Conservation (phyloP, 306 rosid species). For the Adenanthera pavonina region DNA sequence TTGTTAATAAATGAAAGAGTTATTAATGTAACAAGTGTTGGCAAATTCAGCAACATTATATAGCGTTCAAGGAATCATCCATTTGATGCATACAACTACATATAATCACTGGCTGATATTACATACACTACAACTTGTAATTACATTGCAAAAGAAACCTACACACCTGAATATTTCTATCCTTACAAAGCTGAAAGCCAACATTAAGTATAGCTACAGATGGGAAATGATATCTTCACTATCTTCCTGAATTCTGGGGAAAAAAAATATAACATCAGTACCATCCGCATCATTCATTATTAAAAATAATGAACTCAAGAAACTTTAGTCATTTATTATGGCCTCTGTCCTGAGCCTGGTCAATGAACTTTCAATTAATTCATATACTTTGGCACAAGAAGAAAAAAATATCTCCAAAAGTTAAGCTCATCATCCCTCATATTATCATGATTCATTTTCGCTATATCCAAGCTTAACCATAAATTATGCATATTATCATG, state of each 20-base stretch:
- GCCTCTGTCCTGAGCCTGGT: neutral
- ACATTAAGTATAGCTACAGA: neutral
- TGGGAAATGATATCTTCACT: neutral
- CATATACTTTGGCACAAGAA: neutral
- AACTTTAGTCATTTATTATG: neutral
- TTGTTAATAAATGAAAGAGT: too few species aligned
- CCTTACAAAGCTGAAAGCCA: neutral
- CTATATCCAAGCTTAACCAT: too few species aligned
- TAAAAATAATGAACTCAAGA: neutral
- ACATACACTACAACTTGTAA: conserved; percentile 11
- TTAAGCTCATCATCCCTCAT: too few species aligned
- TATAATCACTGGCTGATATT: neutral
- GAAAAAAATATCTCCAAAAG: too few species aligned
- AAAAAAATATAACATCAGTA: neutral
- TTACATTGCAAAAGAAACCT: conserved; percentile 16
- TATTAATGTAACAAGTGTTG: too few species aligned
- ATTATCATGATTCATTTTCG: too few species aligned
- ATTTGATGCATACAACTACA: neutral
- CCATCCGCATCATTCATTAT: neutral
- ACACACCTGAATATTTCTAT: conserved; percentile 4
- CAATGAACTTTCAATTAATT: neutral
- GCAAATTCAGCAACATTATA: too few species aligned
- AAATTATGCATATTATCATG: neutral
- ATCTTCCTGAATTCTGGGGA: neutral
- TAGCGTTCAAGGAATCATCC: neutral